Base-by-base conservation (phyloP, 805 yeast species). In the Lachancea meyersii region DNA sequence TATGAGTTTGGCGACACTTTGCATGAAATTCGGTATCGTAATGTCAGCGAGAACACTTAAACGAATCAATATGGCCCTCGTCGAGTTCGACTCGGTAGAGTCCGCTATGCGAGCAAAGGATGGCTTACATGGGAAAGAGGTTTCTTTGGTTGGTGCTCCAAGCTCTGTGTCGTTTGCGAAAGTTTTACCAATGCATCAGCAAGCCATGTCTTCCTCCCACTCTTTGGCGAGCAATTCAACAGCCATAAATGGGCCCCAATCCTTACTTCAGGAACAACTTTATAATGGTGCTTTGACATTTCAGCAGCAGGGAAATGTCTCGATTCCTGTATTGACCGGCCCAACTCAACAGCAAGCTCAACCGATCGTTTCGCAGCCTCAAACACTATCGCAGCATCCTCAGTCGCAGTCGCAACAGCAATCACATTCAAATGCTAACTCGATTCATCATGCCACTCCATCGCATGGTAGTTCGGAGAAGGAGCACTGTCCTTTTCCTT, bases 161-260 rank as follows among this genome's bases (percentile, higher is more conserved):
- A 77, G 93, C 58, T 69, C 77, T 31, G 86, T 87, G 30, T 86
- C 89, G 0, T 93, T 87, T 71, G 97, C 96, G 3, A 85, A 82
- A 55, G 75, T 87, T 24, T 54, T 62, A 52, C 74, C 65, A 30
- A 58, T 53, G 59, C 63, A 60, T 47, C 49, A 52, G 45, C 64
- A 57, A 46, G 52, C 54, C 30, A 49, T 54, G 38, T 44, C 39
- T 19, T 33, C 42, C 23, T 35, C 43, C 11, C 43, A 31, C n/a
- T 21, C 44, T 19, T 20, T 37, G 17, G 21, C 50, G 38, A 44
- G 39, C 31, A 37, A 36, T 47, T 36, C 30, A 13, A 32, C 32
- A 4, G 16, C 31, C 8, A 13, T 36, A 5, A 27, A 45, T 16
- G 18, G 46, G 4, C 56, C 54, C 27, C 62, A 56, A 39, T 61